phyloP scores from a whole-genome alignment of 2,329 filamentous ascomycete genomes.

The Cladosporium sp. region DNA sequence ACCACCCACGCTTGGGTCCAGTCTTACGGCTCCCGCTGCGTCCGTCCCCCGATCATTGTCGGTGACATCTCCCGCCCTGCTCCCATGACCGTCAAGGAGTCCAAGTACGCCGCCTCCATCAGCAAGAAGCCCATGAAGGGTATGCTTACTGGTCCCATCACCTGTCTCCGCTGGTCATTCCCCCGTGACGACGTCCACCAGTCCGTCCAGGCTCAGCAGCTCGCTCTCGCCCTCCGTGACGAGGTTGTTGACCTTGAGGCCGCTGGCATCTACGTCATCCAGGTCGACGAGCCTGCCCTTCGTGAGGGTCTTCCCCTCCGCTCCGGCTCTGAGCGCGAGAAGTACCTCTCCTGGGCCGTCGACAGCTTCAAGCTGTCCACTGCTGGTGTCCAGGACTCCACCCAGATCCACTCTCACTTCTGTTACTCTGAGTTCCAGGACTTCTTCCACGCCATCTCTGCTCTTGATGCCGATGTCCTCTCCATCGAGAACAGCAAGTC shows the following conservation, averaged over 20 bases:
- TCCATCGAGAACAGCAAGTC: conserved; percentile 99
- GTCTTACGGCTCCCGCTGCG: conserved; percentile 96
- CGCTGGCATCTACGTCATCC: conserved; percentile 95
- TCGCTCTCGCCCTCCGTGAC: conserved; percentile 95
- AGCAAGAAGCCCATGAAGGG: conserved; percentile 99
- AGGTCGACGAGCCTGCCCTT: conserved; percentile 98
- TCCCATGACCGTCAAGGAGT: conserved; percentile 99
- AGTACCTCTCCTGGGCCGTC: conserved; percentile 96
- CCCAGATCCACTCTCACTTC: conserved; percentile 99
- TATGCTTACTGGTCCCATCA: conserved; percentile 99
- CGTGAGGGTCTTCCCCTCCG: conserved; percentile 99
- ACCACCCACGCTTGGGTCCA: conserved; percentile 99
- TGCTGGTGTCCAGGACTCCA: conserved; percentile 88
- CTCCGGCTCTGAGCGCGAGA: conserved; percentile 88
- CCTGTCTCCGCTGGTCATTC: conserved; percentile 99
- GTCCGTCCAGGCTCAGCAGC: conserved; percentile 97
- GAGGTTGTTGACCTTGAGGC: conserved; percentile 98
- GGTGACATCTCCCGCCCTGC: conserved; percentile 96
- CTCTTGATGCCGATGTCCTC: conserved; percentile 95
- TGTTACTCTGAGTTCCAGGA: conserved; percentile 99
- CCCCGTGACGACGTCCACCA: conserved; percentile 99
- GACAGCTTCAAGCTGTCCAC: conserved; percentile 97
- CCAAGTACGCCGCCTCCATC: conserved; percentile 94
- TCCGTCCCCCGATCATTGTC: conserved; percentile 96
- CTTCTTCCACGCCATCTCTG: conserved; percentile 99